Conservation (phyloP, 75 land plant genomes). For the Pseudotsuga menziesii region DNA sequence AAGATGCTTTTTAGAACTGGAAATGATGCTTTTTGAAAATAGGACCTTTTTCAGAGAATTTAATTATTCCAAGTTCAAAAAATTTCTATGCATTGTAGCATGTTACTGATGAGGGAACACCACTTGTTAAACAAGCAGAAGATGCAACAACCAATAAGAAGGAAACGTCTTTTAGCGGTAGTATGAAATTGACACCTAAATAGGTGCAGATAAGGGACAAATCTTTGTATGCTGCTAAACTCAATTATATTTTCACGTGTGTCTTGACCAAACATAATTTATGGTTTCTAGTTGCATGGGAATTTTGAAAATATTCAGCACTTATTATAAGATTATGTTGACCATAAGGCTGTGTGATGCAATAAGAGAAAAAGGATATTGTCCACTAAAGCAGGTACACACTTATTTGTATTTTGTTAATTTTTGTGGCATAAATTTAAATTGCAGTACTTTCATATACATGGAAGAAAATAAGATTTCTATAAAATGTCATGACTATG, state of each 20-base stretch:
- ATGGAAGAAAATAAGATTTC: not conserved
- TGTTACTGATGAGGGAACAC: conserved; percentile 72
- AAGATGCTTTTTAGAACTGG: not conserved
- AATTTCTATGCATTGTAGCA: conserved; percentile 43
- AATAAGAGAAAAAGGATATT: conserved; percentile 57
- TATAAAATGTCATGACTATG: not conserved
- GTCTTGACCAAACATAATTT: not conserved
- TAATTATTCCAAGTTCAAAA: not conserved
- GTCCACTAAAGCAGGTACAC: conserved; percentile 54
- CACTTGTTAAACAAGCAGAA: conserved; percentile 75
- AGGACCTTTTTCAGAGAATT: not conserved
- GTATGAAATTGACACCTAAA: not conserved
- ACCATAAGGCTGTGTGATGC: not conserved
- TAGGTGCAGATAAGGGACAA: not conserved
- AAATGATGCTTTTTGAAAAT: not conserved
- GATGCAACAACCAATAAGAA: conserved; percentile 80
- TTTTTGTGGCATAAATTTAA: not conserved
- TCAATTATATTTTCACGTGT: no score
- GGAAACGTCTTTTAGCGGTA: conserved; percentile 17
- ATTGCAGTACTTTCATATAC: not conserved
- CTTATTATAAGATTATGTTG: not conserved
- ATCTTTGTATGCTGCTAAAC: not conserved
- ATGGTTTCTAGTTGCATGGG: not conserved
- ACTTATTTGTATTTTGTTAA: no score
- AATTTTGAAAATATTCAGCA: not conserved